Conservation (phyloP, 352 stramenopile genomes). For the Lagenidium giganteum region DNA sequence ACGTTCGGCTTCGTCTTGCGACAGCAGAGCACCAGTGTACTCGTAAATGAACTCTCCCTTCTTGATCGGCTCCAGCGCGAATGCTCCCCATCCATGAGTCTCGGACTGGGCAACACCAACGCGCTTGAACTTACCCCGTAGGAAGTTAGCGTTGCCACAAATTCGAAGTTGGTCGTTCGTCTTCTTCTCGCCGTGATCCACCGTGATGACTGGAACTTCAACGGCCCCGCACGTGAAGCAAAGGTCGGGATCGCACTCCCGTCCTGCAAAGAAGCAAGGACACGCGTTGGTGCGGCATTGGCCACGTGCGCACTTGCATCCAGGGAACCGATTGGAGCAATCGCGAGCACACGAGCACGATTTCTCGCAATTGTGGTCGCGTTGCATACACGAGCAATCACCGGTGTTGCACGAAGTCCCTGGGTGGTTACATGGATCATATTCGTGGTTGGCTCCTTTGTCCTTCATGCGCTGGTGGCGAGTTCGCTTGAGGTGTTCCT, state of each 20-base stretch:
- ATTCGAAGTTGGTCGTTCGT: constrained; percentile 30
- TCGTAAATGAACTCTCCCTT: constrained; percentile 79
- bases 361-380: constrained; percentile 77
- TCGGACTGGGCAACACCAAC: constrained; percentile 52
- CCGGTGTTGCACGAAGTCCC: constrained; percentile 49
- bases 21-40: constrained; percentile 89
- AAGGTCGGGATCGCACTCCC: constrained; percentile 70
- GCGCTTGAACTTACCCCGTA: constrained; percentile 41
- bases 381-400: constrained; percentile 73
- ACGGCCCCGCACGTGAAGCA: constrained; percentile 61
- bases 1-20: constrained; percentile 83
- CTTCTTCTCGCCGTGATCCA: constrained; percentile 26
- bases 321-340: constrained; percentile 73
- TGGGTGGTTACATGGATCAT: constrained; percentile 56
- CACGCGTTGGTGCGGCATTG: constrained; percentile 54
- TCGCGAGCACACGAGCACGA: constrained; percentile 55
- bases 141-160: constrained; percentile 70
- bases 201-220: constrained; percentile 48
- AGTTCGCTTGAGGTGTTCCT: constrained; percentile 64
- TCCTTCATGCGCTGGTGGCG: constrained; percentile 80
- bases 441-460: constrained; percentile 70
- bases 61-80: constrained; percentile 42
- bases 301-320: constrained; percentile 52
- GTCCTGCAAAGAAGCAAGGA: constrained; percentile 61
- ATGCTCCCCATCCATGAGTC: constrained; percentile 77